Evolutionary conservation across 768 basidiomycete genomes (phyloP), one percentile per base, ranked within the genome.

Genomic region (Rhodosporidiobolus sp.): DNA sequence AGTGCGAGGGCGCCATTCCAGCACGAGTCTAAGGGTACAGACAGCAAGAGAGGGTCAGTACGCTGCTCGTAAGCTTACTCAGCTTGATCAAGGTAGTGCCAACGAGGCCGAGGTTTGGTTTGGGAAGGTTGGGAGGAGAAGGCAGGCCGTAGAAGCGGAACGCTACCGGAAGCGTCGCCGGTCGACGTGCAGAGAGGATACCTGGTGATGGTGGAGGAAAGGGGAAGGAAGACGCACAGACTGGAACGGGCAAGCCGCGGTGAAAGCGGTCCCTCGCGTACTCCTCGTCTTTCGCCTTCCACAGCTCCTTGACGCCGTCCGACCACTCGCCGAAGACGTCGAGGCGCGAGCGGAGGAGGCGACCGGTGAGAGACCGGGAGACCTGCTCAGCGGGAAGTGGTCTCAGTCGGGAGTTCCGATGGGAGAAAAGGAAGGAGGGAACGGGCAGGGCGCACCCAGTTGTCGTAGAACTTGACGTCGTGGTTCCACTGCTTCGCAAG

Each of bases 1-100:
- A 80, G 68, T 0, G 76, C 77, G 24, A 79, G 69, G 50, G 76
- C 70, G 2, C 79, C 79, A 45, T 80, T 79, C 79, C 79, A 80
- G 61, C 79, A 80, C 3, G 75, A 71, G 24, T 77, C 75, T 75
- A 57, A 17, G 28, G 14, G 38, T 7, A 43, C 8, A 14, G 38
- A 43, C 1, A 32, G 6, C 24, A 4, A 14, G 14, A 43, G 3
- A 2, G 8, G 38, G 38, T 43, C 38, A 43, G 38, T 7, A 43
- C 38, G 14, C 38, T 14, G 38, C 38, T n/a, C 38, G 38, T 43
- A 14, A 14, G 38, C 38, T 43, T 43, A 43, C 38, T 43, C 38
- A n/a, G 35, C 19, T 34, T 12, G n/a, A n/a, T 71, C 71, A 20
- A 56, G 46, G 16, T 67, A 61, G 38, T 7, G 16, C 65, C 50